Evolutionary conservation across 2,329 filamentous ascomycete species (phyloP), one percentile per base, ranked within the genome.

Genomic region (Aspergillus sp.): DNA sequence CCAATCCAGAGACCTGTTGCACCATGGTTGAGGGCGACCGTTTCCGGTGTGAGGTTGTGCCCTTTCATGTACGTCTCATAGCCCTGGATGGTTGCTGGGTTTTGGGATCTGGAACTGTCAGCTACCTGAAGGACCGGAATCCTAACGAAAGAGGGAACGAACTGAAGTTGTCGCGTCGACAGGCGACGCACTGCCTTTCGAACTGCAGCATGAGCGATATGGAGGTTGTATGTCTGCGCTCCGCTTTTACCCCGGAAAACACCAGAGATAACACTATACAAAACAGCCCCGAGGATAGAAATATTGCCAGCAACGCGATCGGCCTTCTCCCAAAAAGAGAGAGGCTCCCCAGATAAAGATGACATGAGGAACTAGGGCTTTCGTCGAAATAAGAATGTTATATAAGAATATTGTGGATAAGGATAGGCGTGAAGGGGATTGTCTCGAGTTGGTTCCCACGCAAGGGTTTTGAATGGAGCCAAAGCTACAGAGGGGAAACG

Each of bases 1-100:
- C 77, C 77, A n/a, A 79, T 64, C 77, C 77, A 79, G 64, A 75
- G 72, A 15, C 75, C 77, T 48, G 69, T 63, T 11, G 71, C 71
- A 23, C 69, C 72, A 45, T 78, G 69, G 1, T 70, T 65, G 3
- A 79, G 70, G 3, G 66, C 4, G 3, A 79, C 69, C 0, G 66
- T 71, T 46, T 76, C 69, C 3, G 74, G 69, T 15, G 68, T 61
- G 7, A 75, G 64, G 11, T 69, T 67, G 38, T 68, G 65, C 41
- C 64, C 62, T 49, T 70, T 69, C 65, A 71, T 70, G 49, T 59
- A 67, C 6, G 54, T 13, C 45, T 69, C 66, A 43, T 78, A 79
- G 9, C 49, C 57, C 6, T 68, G 60, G 30, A 65, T 57, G 3
- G 75, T 75, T 3, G 74, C 46, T 1, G 67, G 60, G 8, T 60